These are phyloP conservation scores for Penicillium simplicissimum DNA, from an alignment of 495 filamentous ascomycete genomes.

Conservation along the genomic window DNA sequence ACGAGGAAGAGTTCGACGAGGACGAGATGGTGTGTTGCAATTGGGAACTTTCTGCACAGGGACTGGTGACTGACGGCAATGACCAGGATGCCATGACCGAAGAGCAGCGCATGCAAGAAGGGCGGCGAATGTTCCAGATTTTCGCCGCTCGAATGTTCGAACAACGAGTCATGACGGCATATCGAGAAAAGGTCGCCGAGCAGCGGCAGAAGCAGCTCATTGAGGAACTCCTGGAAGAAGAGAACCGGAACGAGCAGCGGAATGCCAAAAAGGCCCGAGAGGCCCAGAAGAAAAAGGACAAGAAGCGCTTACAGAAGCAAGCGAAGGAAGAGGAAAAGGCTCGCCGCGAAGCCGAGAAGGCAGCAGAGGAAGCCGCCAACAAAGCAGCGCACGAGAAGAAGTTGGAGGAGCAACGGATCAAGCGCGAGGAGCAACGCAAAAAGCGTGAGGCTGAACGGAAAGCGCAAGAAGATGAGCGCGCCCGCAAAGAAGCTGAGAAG, in stretches of 20 bases:
- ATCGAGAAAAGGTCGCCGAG: conserved; percentile 90
- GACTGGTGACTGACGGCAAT: conserved; percentile 32
- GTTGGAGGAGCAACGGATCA: conserved; percentile 73
- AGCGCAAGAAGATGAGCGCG: conserved; percentile 82
- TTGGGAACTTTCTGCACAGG: conserved; percentile 1
- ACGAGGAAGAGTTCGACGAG: conserved; percentile 82
- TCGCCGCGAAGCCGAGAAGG: conserved; percentile 81
- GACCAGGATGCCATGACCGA: conserved; percentile 91
- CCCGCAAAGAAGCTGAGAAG: conserved; percentile 76
- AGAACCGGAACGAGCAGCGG: conserved; percentile 67
- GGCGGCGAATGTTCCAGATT: conserved; percentile 98
- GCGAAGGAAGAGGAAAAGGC: conserved; percentile 88
- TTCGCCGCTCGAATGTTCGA: conserved; percentile 99
- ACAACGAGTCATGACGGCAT: conserved; percentile 93
- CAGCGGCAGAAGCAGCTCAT: conserved; percentile 91
- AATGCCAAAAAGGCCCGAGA: conserved; percentile 93
- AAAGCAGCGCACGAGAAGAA: conserved; percentile 77
- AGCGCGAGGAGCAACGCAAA: conserved; percentile 85
- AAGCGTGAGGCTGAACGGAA: conserved; percentile 92
- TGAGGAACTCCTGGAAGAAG: conserved; percentile 87
- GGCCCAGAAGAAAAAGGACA: conserved; percentile 90
- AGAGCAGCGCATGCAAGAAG: conserved; percentile 98
- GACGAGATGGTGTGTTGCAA: conserved; percentile 68
- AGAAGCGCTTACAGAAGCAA: conserved; percentile 79
- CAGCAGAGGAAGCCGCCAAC: conserved; percentile 80